Conservation (phyloP, 352 stramenopile species). For the Blastocystis sp. region DNA sequence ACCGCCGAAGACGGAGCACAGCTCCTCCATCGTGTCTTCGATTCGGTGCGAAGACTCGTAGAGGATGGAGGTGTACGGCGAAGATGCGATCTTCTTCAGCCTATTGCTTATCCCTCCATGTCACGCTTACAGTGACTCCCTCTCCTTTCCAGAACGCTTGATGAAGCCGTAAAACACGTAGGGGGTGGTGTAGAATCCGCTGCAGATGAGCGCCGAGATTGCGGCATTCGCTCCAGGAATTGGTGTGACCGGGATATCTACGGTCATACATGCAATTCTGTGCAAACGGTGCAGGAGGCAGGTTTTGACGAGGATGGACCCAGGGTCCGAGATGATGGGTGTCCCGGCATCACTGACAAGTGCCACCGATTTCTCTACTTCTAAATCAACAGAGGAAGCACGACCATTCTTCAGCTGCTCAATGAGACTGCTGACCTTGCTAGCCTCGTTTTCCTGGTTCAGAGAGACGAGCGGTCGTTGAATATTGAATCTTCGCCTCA, state of each 20-base stretch:
- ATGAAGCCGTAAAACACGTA: slow-evolving; percentile 39
- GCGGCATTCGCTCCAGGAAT: slow-evolving; percentile 28
- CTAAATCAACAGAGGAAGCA: background rate
- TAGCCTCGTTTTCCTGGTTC: slow-evolving; percentile 43
- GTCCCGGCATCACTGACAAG: slow-evolving; percentile 37
- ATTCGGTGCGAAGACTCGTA: slow-evolving; percentile 47
- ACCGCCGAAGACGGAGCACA: background rate
- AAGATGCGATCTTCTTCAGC: slow-evolving; percentile 1
- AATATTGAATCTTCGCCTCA: slow-evolving; percentile 13
- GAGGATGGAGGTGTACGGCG: background rate
- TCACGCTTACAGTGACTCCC: background rate
- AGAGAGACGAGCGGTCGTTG: background rate
- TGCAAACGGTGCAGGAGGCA: background rate
- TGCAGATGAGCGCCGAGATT: slow-evolving; percentile 28
- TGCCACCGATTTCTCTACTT: slow-evolving; percentile 17
- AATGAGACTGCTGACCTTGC: background rate
- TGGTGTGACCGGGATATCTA: slow-evolving; percentile 23
- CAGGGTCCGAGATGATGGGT: slow-evolving; percentile 4
- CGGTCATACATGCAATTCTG: background rate
- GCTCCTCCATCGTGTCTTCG: background rate
- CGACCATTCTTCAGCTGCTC: background rate
- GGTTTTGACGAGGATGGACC: slow-evolving; percentile 6
- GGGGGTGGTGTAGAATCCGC: slow-evolving; percentile 46
- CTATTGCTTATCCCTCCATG: background rate
- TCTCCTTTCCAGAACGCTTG: slow-evolving; percentile 15